Evolutionary conservation across 164 flowering plant species (phyloP).

Genomic region (Aristolochia californica): DNA sequence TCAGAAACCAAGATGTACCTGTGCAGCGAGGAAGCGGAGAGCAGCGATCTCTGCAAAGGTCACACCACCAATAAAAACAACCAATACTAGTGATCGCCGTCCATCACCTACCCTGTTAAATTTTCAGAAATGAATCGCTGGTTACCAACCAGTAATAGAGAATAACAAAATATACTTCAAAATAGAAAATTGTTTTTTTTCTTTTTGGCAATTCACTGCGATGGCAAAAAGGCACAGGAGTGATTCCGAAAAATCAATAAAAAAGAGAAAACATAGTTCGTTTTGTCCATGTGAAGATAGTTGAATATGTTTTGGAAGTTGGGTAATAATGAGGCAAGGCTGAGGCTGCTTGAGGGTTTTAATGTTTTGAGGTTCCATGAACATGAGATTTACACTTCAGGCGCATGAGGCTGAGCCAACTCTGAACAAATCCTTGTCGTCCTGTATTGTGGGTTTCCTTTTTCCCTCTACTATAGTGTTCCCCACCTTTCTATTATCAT

Average conservation of each 20-base stretch:
- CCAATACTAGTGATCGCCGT: conserved; percentile 80
- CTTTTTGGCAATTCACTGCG: not conserved
- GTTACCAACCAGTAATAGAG: no score
- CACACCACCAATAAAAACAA: conserved; percentile 93
- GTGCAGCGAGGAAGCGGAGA: conserved; percentile 82
- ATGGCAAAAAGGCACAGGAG: not conserved
- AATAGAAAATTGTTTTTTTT: not conserved
- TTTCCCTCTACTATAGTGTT: no score
- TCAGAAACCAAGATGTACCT: conserved; percentile 29
- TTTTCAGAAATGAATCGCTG: not conserved
- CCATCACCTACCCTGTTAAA: conserved; percentile 54
- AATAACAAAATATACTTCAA: not conserved
- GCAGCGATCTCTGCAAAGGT: conserved; percentile 98
- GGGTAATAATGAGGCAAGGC: no score
- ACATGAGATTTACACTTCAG: no score
- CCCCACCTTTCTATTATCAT: no score
- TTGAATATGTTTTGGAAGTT: not conserved
- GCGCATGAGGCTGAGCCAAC: no score
- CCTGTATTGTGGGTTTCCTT: no score
- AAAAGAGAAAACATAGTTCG: not conserved
- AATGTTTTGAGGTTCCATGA: no score
- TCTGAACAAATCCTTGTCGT: no score
- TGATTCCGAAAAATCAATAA: not conserved
- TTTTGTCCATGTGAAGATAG: not conserved
- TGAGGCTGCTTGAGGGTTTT: no score